phyloP scores from a whole-genome alignment of 768 basidiomycete genomes.

The Strobilomyces confusus region DNA sequence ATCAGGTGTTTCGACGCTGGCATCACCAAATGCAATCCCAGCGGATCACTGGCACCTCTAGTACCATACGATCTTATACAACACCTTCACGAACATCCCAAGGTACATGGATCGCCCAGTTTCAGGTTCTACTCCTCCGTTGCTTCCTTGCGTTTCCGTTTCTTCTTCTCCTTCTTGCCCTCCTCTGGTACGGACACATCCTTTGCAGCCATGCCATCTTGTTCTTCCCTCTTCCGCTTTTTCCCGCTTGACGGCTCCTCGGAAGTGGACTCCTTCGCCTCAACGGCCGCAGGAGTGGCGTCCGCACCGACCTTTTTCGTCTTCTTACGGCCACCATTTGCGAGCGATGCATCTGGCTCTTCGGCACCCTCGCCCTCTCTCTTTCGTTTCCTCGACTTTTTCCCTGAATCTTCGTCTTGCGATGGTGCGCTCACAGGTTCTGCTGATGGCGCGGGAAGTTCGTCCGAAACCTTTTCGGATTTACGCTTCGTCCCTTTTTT shows the following conservation, averaged over 20 bases:
- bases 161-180: conserved; percentile 31
- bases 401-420: conserved; percentile 9
- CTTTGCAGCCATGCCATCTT: conserved; percentile 5
- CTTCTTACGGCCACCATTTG: conserved; percentile 20
- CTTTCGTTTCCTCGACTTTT: conserved; percentile 35
- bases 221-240: conserved; percentile 25
- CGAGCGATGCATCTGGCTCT: conserved; percentile 7
- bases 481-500: conserved; percentile 20
- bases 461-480: conserved; percentile 16
- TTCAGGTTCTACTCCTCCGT: not conserved
- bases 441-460: conserved; percentile 11
- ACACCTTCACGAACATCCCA: too few species aligned
- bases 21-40: not conserved
- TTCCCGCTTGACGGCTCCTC: conserved; percentile 15
- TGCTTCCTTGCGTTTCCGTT: conserved; percentile 22
- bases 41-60: not conserved
- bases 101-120: too few species aligned
- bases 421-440: conserved; percentile 4
- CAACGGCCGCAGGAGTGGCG: conserved; percentile 1
- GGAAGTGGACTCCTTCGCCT: conserved; percentile 9
- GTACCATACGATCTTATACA: too few species aligned
- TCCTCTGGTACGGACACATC: conserved; percentile 15
- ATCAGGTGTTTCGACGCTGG: too few species aligned
- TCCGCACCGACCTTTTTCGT: conserved; percentile 22
- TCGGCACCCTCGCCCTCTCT: conserved; percentile 14